Conservation (phyloP, 345 rosid genomes). For the Eucalyptus albens region DNA sequence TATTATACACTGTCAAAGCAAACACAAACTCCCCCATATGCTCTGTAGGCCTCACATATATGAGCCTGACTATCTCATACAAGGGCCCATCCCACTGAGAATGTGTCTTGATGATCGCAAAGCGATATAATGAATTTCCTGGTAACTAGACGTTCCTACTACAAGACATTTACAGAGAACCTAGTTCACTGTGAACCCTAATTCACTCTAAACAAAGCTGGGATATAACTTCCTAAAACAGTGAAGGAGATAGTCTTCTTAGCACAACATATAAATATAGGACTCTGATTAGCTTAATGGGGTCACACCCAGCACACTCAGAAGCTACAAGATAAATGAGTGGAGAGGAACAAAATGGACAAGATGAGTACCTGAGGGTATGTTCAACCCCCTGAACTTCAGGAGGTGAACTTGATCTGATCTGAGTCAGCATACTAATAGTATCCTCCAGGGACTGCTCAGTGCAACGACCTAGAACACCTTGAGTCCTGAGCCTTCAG, state of each 20-base stretch:
- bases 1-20: neutral
- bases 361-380: slow-evolving; percentile 9
- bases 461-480: neutral
- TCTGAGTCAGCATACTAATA: neutral
- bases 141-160: neutral
- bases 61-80: neutral
- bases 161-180: neutral
- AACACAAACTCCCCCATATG: neutral
- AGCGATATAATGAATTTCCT: neutral
- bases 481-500: neutral
- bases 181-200: neutral
- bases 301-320: neutral
- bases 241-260: neutral
- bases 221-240: neutral
- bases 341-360: neutral
- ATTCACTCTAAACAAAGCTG: neutral
- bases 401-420: neutral
- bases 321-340: neutral
- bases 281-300: neutral
- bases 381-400: neutral
- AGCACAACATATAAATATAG: neutral
- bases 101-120: neutral
- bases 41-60: neutral
- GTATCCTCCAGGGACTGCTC: neutral
- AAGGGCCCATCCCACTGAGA: neutral